Percentiles rank a stretch among this genome's conserved stretches.
phyloP scores from a whole-genome alignment of 73 alveolate species.

The Paramecium primaurelia region DNA sequence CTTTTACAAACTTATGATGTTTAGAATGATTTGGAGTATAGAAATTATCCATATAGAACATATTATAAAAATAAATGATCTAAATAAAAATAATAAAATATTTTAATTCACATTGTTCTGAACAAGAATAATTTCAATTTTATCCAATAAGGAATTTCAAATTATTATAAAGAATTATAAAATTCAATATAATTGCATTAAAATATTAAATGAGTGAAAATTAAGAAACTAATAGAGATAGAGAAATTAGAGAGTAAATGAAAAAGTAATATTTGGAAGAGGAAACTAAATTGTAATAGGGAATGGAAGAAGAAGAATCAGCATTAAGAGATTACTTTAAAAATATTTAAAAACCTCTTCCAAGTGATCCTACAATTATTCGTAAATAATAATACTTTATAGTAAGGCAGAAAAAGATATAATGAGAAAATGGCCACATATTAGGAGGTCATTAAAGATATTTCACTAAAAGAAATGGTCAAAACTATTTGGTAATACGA shows the following conservation, averaged over 20 bases:
- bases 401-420: conserved; percentile 50
- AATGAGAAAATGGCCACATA: conserved; percentile 60
- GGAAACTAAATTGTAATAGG: neutral
- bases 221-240: neutral
- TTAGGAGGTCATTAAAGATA: conserved; percentile 54
- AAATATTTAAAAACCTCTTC: conserved; percentile 17
- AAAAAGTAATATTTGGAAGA: conserved; percentile 2
- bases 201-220: neutral
- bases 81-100: neutral
- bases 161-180: conserved; percentile 29
- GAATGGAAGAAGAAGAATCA: conserved; percentile 41
- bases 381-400: neutral
- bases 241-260: conserved; percentile 14
- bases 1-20: neutral
- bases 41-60: conserved; percentile 7
- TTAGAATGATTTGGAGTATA: neutral
- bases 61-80: neutral
- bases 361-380: neutral
- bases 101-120: neutral
- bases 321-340: conserved; percentile 4
- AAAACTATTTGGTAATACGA: conserved; percentile 52
- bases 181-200: neutral
- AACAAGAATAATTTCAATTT: conserved; percentile 72
- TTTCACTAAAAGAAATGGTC: conserved; percentile 14
- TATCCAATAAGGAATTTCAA: conserved; percentile 65